Evolutionary conservation across 2,329 filamentous ascomycete species (phyloP), one percentile per base, ranked within the genome.

Genomic region (Magnaporthiopsis poae): DNA sequence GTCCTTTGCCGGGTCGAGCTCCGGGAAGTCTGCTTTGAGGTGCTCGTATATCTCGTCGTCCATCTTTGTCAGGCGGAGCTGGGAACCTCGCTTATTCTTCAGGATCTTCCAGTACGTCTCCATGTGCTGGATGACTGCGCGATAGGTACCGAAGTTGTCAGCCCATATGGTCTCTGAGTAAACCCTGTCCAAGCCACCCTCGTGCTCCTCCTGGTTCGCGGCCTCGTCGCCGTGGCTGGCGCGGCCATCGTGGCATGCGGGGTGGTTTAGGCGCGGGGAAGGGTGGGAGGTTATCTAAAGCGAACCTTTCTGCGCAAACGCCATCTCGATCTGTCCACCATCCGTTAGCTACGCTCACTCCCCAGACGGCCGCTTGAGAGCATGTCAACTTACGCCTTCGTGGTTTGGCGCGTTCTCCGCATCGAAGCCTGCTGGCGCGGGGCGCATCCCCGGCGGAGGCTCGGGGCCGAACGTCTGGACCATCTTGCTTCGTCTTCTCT

Each of bases 41-140:
- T 97, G 92, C 71, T 91, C 89, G 79, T 90, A 88, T 78, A 99
- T 99, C 61, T 97, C 92, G 76, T 98, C 89, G 80, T 99, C 95
- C 73, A 96, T 85, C 81, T 94, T 95, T 69, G 95, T 99, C 69
- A 99, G 86, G 69, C 92, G 90, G 68, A 99, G 83, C 69, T 88
- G 82, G n/a, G 92, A 96, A 71, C 94, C 95, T 72, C 87, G 91
- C 71, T 96, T 86, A 76, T 90, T 92, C 79, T 97, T 90, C 73
- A 99, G 90, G 75, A 99, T 94, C 65, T 88, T 84, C 94, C 94
- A 99, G 84, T 99, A 98, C 63, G 94, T 97, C 75, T 91, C 86
- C 85, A 99, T 91, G 78, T 99, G 95, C 78, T 96, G 91, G 56
- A 98, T 95, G 65, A 90, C 93, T 82, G 70, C 8, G 64, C 52